Conservation (phyloP, 768 basidiomycete species). For the Termitomyces sp. region DNA sequence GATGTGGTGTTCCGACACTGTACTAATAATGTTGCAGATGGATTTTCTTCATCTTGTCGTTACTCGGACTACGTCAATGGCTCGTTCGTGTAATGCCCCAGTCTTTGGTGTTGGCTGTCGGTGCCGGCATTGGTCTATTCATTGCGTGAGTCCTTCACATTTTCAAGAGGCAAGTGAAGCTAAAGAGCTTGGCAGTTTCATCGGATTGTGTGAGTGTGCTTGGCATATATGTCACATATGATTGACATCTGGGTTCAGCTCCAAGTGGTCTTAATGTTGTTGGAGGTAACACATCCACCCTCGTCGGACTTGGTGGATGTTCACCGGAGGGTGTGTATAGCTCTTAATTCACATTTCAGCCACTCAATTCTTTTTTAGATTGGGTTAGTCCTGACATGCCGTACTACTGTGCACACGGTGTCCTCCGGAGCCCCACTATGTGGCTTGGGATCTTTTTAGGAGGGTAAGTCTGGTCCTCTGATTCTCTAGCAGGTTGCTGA, state of each 20-base stretch:
- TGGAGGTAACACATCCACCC: constrained; percentile 63
- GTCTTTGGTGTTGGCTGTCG: constrained; percentile 79
- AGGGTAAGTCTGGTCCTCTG: constrained; percentile 41
- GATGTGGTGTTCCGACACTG: not conserved
- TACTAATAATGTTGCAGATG: constrained; percentile 38
- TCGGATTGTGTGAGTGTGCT: constrained; percentile 55
- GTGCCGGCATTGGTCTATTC: constrained; percentile 83
- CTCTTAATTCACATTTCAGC: not conserved
- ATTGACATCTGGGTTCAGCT: constrained; percentile 29
- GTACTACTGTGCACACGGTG: constrained; percentile 55
- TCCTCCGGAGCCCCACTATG: constrained; percentile 70
- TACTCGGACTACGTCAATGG: constrained; percentile 87
- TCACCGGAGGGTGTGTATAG: constrained; percentile 34
- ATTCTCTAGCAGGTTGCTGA: not conserved
- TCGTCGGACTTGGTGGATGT: constrained; percentile 79
- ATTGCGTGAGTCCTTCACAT: constrained; percentile 57
- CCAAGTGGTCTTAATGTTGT: constrained; percentile 67
- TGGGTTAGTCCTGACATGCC: constrained; percentile 39
- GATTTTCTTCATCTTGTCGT: constrained; percentile 75
- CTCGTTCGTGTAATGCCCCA: constrained; percentile 85
- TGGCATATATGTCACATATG: not conserved
- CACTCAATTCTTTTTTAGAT: constrained; percentile 24
- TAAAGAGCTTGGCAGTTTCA: constrained; percentile 41
- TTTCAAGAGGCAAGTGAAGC: constrained; percentile 2
- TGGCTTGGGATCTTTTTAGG: constrained; percentile 89